Base-by-base conservation (phyloP, 495 filamentous ascomycete genomes). In the Lindgomyces ingoldianus region DNA sequence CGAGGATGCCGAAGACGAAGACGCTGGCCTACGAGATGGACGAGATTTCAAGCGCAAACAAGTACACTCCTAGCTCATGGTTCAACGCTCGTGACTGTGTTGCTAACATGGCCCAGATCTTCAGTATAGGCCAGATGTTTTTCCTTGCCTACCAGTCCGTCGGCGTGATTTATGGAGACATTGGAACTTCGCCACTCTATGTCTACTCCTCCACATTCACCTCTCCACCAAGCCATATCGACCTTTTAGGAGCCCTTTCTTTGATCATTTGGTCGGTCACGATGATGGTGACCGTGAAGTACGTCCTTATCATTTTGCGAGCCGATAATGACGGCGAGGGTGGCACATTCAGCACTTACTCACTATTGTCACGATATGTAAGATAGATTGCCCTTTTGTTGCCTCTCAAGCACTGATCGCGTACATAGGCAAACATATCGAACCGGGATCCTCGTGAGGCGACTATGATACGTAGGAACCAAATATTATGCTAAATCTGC, bases 251-350 rank as follows among this genome's bases (percentile, higher is more conserved):
- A 3, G 88, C 84, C 0, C 78, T 90, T 0, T 91, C 89, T 4
- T 78, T 91, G 49, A 84, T 91, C 49, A 83, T 91, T 27, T 91
- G 89, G 89, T 81, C 85, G 1, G 73, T 91, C 24, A 87, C 84
- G 21, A 75, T 91, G 49, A 88, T 91, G 77, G 88, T 91, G 12
- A 88, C 83, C 8, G 70, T 91, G 59, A 91, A 91, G 73, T 91
- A 91, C 64, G 76, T 88, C 16, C 73, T 88, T 33, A 84, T 91
- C 67, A 83, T 91, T 26, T 78, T 91, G 21, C 76, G 75, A 24
- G 87, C 88, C 22, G 89, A 91, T 74, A 87, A 91, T 70, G 87
- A 90, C 58, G 89, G 89, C 33, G 88, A 91, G 72, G 89, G 89
- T 6, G 89, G 89, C 49, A 91, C 88, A 0, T 91, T 91, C 68